Conservation (phyloP, 305 asterid genomes). For the Fraxinus albicans region DNA sequence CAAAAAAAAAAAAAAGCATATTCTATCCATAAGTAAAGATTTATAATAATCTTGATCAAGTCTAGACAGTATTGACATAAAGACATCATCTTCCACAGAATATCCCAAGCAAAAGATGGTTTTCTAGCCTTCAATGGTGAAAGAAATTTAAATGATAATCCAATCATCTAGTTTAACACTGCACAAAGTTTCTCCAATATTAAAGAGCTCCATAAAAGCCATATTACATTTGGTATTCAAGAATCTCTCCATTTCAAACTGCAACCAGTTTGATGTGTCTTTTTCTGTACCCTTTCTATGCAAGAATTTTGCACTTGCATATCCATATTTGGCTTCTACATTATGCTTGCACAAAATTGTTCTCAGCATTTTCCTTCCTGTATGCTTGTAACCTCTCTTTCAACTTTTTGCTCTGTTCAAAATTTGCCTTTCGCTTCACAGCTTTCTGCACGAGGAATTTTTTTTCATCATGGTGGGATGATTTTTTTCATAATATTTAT, state of each 20-base stretch:
- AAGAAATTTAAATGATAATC: neutral
- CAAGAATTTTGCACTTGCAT: neutral
- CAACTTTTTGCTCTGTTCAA: slow-evolving; percentile 73
- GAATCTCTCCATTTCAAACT: neutral
- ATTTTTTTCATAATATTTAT: neutral
- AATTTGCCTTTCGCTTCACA: slow-evolving; percentile 70
- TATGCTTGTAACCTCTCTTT: slow-evolving; percentile 62
- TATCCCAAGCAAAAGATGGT: neutral
- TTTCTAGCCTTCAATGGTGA: neutral
- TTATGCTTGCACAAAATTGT: slow-evolving; percentile 31
- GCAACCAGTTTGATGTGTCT: neutral
- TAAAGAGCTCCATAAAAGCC: neutral
- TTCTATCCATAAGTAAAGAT: neutral
- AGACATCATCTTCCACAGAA: neutral
- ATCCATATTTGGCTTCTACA: neutral
- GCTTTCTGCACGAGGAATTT: slow-evolving; percentile 56
- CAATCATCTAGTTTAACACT: neutral
- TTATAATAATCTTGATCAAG: neutral
- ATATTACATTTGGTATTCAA: neutral
- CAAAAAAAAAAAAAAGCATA: neutral
- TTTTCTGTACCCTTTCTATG: neutral
- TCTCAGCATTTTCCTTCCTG: slow-evolving; percentile 44
- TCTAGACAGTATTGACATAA: neutral
- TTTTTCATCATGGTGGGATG: neutral
- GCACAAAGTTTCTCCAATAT: neutral